Evolutionary conservation across 768 basidiomycete genomes (phyloP).

Genomic region (Suillus hirtellus): DNA sequence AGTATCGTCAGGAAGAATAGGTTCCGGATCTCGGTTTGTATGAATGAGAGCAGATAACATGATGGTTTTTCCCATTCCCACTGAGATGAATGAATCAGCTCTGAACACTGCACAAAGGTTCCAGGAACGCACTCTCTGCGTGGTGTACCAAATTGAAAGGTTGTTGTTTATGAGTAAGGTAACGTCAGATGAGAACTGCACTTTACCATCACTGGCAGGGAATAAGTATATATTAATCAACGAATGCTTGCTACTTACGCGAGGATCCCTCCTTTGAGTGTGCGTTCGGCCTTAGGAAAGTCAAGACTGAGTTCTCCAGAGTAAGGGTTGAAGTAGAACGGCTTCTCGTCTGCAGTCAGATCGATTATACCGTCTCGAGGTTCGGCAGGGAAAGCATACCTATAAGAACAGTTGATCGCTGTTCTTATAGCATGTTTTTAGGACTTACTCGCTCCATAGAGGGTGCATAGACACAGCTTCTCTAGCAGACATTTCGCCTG

Average conservation of each 20-base stretch:
- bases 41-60: slow-evolving; percentile 92
- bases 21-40: slow-evolving; percentile 57
- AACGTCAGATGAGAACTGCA: not conserved
- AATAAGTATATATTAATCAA: slow-evolving; percentile 11
- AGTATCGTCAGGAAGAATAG: slow-evolving; percentile 33
- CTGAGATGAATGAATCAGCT: slow-evolving; percentile 37
- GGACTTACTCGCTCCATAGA: slow-evolving; percentile 84
- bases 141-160: slow-evolving; percentile 3
- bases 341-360: slow-evolving; percentile 73
- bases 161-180: slow-evolving; percentile 12
- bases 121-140: slow-evolving; percentile 49
- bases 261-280: slow-evolving; percentile 83
- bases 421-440: slow-evolving; percentile 3
- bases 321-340: slow-evolving; percentile 89
- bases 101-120: slow-evolving; percentile 9
- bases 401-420: slow-evolving; percentile 29
- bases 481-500: slow-evolving; percentile 67
- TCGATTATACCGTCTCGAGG: slow-evolving; percentile 66
- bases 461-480: slow-evolving; percentile 83
- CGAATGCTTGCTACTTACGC: slow-evolving; percentile 55
- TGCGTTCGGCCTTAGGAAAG: slow-evolving; percentile 79
- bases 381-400: slow-evolving; percentile 73
- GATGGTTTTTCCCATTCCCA: slow-evolving; percentile 97
- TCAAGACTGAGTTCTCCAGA: slow-evolving; percentile 86
- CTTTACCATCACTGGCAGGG: slow-evolving; percentile 37